Evolutionary conservation across 2,329 filamentous ascomycete species (phyloP).

Genomic region (Beauveria medogensis): DNA sequence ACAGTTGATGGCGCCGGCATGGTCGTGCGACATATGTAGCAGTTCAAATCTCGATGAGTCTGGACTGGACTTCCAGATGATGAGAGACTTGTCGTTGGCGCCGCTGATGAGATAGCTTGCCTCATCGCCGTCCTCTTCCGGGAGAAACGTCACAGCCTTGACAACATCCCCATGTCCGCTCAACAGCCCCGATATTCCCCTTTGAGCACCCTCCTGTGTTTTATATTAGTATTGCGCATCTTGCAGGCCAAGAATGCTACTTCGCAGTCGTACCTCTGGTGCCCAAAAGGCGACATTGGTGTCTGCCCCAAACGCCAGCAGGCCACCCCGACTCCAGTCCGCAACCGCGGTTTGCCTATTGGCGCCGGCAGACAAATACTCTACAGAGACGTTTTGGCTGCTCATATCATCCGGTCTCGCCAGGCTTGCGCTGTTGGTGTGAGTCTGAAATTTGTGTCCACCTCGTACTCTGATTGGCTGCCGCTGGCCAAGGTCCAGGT

Average conservation of each 20-base stretch:
- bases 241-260: no score
- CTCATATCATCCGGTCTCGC: slow-evolving; percentile 20
- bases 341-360: slow-evolving; percentile 86
- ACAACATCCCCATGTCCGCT: slow-evolving; percentile 71
- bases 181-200: slow-evolving; percentile 60
- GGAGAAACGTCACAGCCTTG: slow-evolving; percentile 75
- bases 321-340: slow-evolving; percentile 70
- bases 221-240: not conserved
- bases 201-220: slow-evolving; percentile 27
- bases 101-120: slow-evolving; percentile 64
- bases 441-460: slow-evolving; percentile 28
- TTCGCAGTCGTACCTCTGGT: slow-evolving; percentile 52
- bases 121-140: slow-evolving; percentile 34
- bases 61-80: slow-evolving; percentile 53
- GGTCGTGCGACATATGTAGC: slow-evolving; percentile 50
- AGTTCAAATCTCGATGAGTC: slow-evolving; percentile 26
- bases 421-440: slow-evolving; percentile 14
- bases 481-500: not conserved
- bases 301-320: slow-evolving; percentile 84
- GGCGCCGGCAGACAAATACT: slow-evolving; percentile 68
- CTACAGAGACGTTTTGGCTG: slow-evolving; percentile 26
- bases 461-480: slow-evolving; percentile 29
- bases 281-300: slow-evolving; percentile 85
- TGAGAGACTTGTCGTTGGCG: slow-evolving; percentile 69
- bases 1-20: slow-evolving; percentile 69